Base-by-base conservation (phyloP, 305 asterid species). In the Salvia sclarea region DNA sequence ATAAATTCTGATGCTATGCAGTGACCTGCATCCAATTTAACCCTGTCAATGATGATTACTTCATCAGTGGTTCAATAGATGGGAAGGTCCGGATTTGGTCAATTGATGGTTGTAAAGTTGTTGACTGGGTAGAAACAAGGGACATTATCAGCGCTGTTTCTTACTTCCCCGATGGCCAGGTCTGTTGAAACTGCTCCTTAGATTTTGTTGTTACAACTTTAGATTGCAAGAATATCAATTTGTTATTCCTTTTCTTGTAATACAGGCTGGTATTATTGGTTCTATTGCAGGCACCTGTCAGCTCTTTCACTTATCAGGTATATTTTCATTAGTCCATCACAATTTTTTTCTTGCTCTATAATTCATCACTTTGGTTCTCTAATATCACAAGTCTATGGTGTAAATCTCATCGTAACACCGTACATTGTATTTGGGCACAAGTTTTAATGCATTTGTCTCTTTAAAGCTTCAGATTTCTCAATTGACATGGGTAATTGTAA, bases 1-100 rank as follows among this genome's bases (percentile, higher is more conserved):
- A 3, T 3, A 24, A 16, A 50, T 67, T 54, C 54, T 76, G 66
- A 58, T 77, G 48, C 66, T 62, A 68, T 85, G 85, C 90, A 90
- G 98, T 89, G 80, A 89, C 98, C 50, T 86, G 89, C 71, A 68
- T 80, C 70, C 96, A 87, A 33, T 89, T 91, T 81, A 83, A 86
- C 71, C 98, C 98, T 10, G 72, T 76, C 75, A 81, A 82, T 48
- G 83, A 84, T 61, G 84, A 87, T 75, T 77, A 76, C 81, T 91
- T 91, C 82, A 72, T 91, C 71, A 91, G 92, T 68, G 95, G 98
- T 73, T 89, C 98, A 44, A 87, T 91, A 48, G 98, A 91, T 68
- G 98, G 98, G 64, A 91, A 91, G 83, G 85, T 85, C 68, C 91
- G 98, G 30, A 91, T 89, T 67, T 91, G 98, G 98, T 77, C 79